phyloP scores from a whole-genome alignment of 2,329 filamentous ascomycete genomes.

The Verticillium tricorpus region DNA sequence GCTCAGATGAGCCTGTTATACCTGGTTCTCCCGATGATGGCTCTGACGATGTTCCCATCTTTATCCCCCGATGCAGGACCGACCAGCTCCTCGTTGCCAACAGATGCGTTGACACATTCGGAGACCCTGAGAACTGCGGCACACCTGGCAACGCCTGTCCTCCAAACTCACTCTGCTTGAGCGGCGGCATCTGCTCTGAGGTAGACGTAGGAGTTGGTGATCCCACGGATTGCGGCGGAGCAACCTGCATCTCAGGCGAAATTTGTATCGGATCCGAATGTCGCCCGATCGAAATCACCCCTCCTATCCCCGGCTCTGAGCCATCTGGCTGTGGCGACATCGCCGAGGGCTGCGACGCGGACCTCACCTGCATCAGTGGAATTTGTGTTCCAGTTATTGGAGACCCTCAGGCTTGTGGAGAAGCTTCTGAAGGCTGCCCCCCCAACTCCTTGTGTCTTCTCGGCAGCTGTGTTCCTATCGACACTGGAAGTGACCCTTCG shows the following conservation, averaged over 20 bases:
- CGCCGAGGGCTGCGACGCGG: background rate
- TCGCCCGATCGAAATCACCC: background rate
- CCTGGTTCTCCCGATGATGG: no score
- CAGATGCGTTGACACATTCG: background rate
- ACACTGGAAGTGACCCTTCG: background rate
- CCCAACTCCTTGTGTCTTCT: conserved; percentile 1
- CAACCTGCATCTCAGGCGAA: background rate
- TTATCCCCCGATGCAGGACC: background rate
- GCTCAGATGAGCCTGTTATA: no score
- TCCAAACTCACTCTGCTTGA: background rate
- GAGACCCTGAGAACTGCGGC: background rate
- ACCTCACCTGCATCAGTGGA: background rate
- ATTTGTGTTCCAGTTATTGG: background rate
- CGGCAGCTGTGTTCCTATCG: background rate
- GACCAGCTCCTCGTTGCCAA: background rate
- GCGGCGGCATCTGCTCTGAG: background rate
- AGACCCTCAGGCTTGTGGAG: background rate
- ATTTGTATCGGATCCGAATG: background rate
- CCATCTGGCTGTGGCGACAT: background rate
- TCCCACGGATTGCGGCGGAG: background rate
- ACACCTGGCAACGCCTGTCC: background rate
- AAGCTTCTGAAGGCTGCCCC: background rate
- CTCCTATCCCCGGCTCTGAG: background rate
- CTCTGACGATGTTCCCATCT: no score
- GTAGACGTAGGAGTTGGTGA: background rate